These are phyloP conservation scores for Symbiodinium pilosum DNA, from an alignment of 73 alveolate species.

Conservation along the genomic window DNA sequence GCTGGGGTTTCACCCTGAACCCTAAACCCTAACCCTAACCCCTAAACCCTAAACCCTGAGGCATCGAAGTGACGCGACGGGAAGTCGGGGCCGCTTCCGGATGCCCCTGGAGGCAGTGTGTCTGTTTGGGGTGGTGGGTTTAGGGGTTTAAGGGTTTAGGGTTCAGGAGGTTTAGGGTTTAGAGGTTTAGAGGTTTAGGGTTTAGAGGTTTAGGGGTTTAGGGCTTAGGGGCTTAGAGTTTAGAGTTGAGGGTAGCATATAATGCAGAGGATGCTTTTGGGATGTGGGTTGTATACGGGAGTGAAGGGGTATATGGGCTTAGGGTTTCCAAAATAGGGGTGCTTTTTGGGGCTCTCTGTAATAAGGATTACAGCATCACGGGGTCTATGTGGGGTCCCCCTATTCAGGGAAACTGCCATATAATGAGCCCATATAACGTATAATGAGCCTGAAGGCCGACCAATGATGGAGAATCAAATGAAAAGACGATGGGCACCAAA, in stretches of 20 bases:
- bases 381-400: too few relatives aligned
- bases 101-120: background rate
- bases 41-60: background rate
- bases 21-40: background rate
- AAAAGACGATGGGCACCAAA: too few relatives aligned
- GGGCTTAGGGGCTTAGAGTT: background rate
- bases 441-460: background rate
- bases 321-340: background rate
- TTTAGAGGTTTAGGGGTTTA: background rate
- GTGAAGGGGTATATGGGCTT: too few relatives aligned
- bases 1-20: background rate
- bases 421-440: background rate
- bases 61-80: background rate
- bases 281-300: too few relatives aligned
- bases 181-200: background rate
- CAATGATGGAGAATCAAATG: too few relatives aligned
- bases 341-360: background rate
- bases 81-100: background rate
- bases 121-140: background rate
- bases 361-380: too few relatives aligned
- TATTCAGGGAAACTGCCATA: too few relatives aligned
- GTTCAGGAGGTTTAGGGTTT: background rate
- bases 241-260: too few relatives aligned
- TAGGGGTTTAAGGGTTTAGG: background rate
- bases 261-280: too few relatives aligned